phyloP scores from a whole-genome alignment of 2,329 filamentous ascomycete species.

The Cercospora citrullina region DNA sequence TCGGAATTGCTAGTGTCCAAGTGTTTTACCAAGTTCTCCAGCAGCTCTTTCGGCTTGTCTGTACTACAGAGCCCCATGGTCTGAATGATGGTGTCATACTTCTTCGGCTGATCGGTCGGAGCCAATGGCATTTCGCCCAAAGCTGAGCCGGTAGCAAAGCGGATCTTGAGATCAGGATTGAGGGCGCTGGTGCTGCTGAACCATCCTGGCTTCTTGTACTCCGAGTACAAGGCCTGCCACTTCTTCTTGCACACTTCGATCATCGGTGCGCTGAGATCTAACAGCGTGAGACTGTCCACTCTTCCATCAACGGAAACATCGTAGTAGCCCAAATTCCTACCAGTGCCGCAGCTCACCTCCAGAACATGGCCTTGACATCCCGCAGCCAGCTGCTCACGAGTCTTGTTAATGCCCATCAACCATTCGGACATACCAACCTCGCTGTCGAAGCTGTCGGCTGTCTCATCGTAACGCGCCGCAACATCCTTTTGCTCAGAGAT shows the following conservation, averaged over 20 bases:
- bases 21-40: conserved; percentile 46
- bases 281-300: conserved; percentile 48
- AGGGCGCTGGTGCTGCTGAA: conserved; percentile 16
- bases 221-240: conserved; percentile 45
- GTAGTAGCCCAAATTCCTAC: conserved; percentile 51
- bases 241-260: conserved; percentile 51
- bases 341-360: conserved; percentile 53
- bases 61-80: conserved; percentile 56
- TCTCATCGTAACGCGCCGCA: conserved; percentile 48
- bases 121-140: conserved; percentile 46
- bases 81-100: conserved; percentile 53
- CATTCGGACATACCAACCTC: conserved; percentile 49
- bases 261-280: conserved; percentile 52
- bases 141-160: conserved; percentile 49
- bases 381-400: conserved; percentile 44
- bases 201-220: conserved; percentile 9
- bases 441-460: conserved; percentile 49
- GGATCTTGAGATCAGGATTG: conserved; percentile 30
- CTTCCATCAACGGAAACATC: conserved; percentile 28
- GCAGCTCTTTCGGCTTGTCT: conserved; percentile 45
- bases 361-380: conserved; percentile 50
- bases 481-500: conserved; percentile 42
- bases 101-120: conserved; percentile 35
- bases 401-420: conserved; percentile 44
- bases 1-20: conserved; percentile 45